Base-by-base conservation (phyloP, 2,329 filamentous ascomycete genomes). In the Falciphora oryzae region DNA sequence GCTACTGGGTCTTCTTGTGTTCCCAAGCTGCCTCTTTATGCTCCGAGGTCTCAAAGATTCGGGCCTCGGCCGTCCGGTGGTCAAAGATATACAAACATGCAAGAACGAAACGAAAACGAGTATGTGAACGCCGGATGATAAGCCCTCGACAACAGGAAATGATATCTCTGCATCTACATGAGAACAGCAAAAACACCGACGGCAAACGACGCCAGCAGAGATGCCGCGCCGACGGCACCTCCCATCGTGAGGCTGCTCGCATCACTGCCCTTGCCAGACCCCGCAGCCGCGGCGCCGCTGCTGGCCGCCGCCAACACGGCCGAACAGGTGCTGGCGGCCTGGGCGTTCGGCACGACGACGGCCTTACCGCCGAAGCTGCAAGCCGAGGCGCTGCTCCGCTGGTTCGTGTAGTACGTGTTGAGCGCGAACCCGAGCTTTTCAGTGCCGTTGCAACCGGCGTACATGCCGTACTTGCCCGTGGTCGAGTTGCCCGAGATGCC, bases 371-470 rank as follows among this genome's bases (percentile, higher is more conserved):
- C 79, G 76, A 92, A 92, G 79, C 85, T 80, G 73, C 90, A 93
- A 50, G 89, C 87, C 65, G 79, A 79, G 38, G 78, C 73, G 62
- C 76, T 74, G 67, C 81, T 80, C 69, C 81, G 78, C 69, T 86
- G 79, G 68, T 76, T 76, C 67, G 79, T 72, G 79, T 89, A 89
- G 81, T 92, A 92, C 70, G 85, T 78, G 78, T 92, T 85, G 71
- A 92, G 83, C 64, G 86, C 88, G 74, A 84, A 91, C 64, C 85
- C 84, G 57, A 93, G 84, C 80, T 91, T 85, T 76, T 90, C 81
- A 69, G 83, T 81, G 70, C 84, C 73, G 69, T 81, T 80, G 81
- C 90, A 93, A 85, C 91, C 90, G 76, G 86, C 85, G 81, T 90
- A 91, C 61, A 89, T 84, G 70, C 90, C 90, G 75, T 90, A 93